Evolutionary conservation across 2,329 filamentous ascomycete genomes (phyloP).

Genomic region (Juglanconis juglandina): DNA sequence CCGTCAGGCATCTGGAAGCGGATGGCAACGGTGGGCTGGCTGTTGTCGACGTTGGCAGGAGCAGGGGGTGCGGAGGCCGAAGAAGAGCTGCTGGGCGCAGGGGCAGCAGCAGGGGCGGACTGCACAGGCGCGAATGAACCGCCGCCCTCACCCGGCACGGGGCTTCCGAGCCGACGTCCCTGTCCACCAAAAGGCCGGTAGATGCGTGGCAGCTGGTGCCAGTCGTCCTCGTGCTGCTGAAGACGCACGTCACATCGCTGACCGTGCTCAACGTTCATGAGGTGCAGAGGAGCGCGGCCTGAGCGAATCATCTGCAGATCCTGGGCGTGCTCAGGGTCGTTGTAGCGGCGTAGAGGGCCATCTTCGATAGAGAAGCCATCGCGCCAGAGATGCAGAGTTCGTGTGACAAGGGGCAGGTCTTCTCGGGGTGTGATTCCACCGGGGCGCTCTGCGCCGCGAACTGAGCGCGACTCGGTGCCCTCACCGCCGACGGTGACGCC

Average conservation of each 20-base stretch:
- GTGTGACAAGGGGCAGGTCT: slow-evolving; percentile 31
- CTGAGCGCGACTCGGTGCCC: slow-evolving; percentile 64
- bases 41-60: slow-evolving; percentile 53
- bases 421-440: slow-evolving; percentile 30
- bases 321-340: slow-evolving; percentile 70
- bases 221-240: slow-evolving; percentile 71
- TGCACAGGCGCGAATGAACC: slow-evolving; percentile 16
- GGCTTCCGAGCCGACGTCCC: slow-evolving; percentile 72
- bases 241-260: slow-evolving; percentile 78
- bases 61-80: slow-evolving; percentile 26
- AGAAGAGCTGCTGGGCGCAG: slow-evolving; percentile 24
- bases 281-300: slow-evolving; percentile 71
- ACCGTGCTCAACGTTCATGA: slow-evolving; percentile 72
- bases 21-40: slow-evolving; percentile 65
- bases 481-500: slow-evolving; percentile 78
- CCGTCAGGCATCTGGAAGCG: slow-evolving; percentile 78
- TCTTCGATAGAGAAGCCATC: slow-evolving; percentile 86
- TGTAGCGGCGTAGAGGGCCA: slow-evolving; percentile 72
- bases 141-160: slow-evolving; percentile 59
- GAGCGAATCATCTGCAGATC: slow-evolving; percentile 73
- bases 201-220: slow-evolving; percentile 67
- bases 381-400: slow-evolving; percentile 74
- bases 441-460: slow-evolving; percentile 54
- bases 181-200: slow-evolving; percentile 72
- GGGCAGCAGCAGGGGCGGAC: slow-evolving; percentile 30